phyloP scores from a whole-genome alignment of 257 asterid genomes.

The Mitragyna speciosa region DNA sequence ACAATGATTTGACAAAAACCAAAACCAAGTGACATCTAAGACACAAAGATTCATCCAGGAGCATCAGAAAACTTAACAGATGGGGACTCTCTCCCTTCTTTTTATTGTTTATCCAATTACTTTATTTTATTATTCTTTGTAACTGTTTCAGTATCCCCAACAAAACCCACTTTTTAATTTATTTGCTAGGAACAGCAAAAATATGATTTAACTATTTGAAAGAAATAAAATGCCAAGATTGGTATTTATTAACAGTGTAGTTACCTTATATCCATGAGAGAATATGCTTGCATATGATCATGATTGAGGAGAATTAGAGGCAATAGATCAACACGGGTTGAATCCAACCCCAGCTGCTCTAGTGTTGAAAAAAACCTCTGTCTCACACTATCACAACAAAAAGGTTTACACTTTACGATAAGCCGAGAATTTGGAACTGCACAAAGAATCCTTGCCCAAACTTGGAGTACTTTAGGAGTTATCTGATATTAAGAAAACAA shows the following conservation, averaged over 20 bases:
- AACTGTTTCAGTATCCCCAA: neutral
- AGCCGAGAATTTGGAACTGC: constrained; percentile 96
- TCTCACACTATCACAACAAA: constrained; percentile 88
- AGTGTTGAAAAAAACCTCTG: constrained; percentile 74
- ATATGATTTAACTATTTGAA: neutral
- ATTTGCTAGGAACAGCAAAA: neutral
- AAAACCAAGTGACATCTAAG: neutral
- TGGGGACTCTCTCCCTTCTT: neutral
- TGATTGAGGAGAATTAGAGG: constrained; percentile 97
- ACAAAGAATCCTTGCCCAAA: constrained; percentile 92
- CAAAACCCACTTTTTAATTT: neutral
- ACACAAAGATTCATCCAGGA: neutral
- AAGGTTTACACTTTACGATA: constrained; percentile 95
- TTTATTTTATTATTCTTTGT: neutral
- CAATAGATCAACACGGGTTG: constrained; percentile 92
- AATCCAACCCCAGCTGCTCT: constrained; percentile 93
- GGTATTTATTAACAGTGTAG: constrained; percentile 15
- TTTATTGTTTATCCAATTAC: too few relatives aligned
- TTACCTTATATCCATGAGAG: constrained; percentile 98
- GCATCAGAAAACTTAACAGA: neutral
- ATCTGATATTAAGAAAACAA: constrained; percentile 47
- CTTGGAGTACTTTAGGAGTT: constrained; percentile 94
- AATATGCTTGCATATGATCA: constrained; percentile 98
- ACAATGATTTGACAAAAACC: neutral
- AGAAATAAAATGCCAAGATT: constrained; percentile 13